phyloP scores from a whole-genome alignment of 495 filamentous ascomycete species.

The Podospora sp. region DNA sequence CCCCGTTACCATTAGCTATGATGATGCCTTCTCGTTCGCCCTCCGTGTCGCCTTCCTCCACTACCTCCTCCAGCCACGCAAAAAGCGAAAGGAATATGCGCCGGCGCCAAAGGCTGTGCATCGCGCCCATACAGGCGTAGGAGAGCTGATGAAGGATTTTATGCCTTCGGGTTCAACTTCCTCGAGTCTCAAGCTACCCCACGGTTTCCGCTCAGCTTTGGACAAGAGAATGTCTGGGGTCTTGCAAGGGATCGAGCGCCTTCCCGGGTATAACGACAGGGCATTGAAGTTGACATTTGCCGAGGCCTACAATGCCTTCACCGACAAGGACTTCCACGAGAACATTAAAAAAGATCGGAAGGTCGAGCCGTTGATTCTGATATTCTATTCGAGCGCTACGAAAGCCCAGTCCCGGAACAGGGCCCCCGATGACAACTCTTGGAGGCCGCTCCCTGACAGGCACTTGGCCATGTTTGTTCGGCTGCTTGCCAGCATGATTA shows the following conservation, averaged over 20 bases:
- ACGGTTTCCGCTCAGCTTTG: constrained; percentile 67
- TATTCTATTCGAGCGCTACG: constrained; percentile 70
- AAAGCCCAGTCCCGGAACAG: constrained; percentile 88
- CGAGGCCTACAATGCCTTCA: constrained; percentile 66
- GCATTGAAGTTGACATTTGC: constrained; percentile 91
- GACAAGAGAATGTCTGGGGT: constrained; percentile 79
- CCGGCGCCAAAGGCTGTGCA: constrained; percentile 60
- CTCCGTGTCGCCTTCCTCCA: constrained; percentile 89
- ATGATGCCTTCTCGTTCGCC: constrained; percentile 87
- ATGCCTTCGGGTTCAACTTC: constrained; percentile 45
- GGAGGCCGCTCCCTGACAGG: constrained; percentile 90
- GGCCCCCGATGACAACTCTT: constrained; percentile 78
- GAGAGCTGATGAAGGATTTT: constrained; percentile 62
- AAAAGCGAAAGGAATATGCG: constrained; percentile 83
- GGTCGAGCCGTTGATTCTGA: constrained; percentile 90
- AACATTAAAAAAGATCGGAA: constrained; percentile 92
- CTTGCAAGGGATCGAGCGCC: constrained; percentile 62
- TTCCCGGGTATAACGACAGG: constrained; percentile 85
- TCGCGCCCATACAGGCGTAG: constrained; percentile 73
- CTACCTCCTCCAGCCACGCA: constrained; percentile 89
- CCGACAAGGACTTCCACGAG: constrained; percentile 81
- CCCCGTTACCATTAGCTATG: constrained; percentile 49
- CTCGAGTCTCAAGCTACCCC: constrained; percentile 49
- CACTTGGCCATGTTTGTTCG: constrained; percentile 96
- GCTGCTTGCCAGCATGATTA: constrained; percentile 76